phyloP scores from a whole-genome alignment of 345 rosid species.

The Gossypium turneri region DNA sequence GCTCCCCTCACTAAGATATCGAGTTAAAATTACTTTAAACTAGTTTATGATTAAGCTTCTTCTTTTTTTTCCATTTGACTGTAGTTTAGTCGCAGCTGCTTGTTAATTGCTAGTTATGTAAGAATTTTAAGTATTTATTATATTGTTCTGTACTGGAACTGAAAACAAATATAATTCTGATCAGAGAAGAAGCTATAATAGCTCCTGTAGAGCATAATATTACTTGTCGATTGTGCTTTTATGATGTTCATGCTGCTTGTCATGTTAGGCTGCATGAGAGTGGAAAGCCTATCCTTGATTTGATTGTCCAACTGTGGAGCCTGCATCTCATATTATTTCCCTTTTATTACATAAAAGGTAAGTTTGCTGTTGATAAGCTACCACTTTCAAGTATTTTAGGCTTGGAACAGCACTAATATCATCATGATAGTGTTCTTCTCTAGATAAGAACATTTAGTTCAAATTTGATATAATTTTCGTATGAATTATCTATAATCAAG shows the following conservation, averaged over 20 bases:
- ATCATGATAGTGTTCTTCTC: not conserved
- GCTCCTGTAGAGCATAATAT: constrained; percentile 37
- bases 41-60: not conserved
- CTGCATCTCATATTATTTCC: constrained; percentile 84
- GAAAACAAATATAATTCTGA: constrained; percentile 67
- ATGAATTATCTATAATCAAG: not conserved
- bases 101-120: not conserved
- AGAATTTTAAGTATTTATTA: not conserved
- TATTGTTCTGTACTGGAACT: constrained; percentile 26
- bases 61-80: not conserved
- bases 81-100: too few species aligned
- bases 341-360: constrained; percentile 95
- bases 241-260: constrained; percentile 83
- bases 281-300: constrained; percentile 70
- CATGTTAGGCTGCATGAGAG: constrained; percentile 59
- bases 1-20: too few species aligned
- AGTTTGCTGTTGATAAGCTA: not conserved
- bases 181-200: constrained; percentile 60
- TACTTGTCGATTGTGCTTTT: constrained; percentile 64
- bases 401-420: not conserved
- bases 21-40: too few species aligned
- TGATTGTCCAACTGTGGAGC: constrained; percentile 94
- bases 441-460: not conserved
- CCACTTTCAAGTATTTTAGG: not conserved
- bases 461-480: not conserved